Base-by-base conservation (phyloP, 208 protist species). In the Acanthamoeba lenticulata region DNA sequence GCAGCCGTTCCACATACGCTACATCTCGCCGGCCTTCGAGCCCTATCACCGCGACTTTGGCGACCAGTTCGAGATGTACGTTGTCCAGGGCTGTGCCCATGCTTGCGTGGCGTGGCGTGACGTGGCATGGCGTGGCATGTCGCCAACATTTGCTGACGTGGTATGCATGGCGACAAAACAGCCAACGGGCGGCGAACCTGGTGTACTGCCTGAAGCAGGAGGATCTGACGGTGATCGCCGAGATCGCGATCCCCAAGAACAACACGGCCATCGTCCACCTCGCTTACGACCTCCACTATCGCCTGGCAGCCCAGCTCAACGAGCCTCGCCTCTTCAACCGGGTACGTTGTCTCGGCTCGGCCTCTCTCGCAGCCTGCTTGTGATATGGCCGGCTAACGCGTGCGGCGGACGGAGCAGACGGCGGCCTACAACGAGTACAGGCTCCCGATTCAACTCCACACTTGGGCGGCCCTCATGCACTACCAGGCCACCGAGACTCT, bases 151-250 rank as follows among this genome's bases (percentile, higher is more conserved):
- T 4, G 15, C 27, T 11, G 29, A 17, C 24, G 6, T 69, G 24
- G 1, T 74, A 29, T 27, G 60, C 27, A 2, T 47, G 62, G 49
- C 49, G 49, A 21, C 24, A 1, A 17, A 17, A 62, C 65, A 77
- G 65, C 19, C 65, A 77, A 21, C 65, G 65, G 36, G 65, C 65
- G 65, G 65, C 65, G 29, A 77, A 77, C 65, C 65, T 77, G 29
- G 65, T 77, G 65, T 77, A 77, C 65, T 77, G 65, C 32, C 36
- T 77, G 65, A 77, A 77, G 65, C 65, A 77, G 65, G 24, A 77
- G 5, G 34, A 42, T 32, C 65, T 77, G 65, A 77, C 65, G 0
- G 36, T 77, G 1, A 34, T 77, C 34, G 65, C 65, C 0, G 65
- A 77, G 36, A 42, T 77, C 15, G 29, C 21, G 34, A 34, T 77